Evolutionary conservation across 2,329 filamentous ascomycete species (phyloP), one percentile per base, ranked within the genome.

Genomic region (Paramyrothecium roridum): DNA sequence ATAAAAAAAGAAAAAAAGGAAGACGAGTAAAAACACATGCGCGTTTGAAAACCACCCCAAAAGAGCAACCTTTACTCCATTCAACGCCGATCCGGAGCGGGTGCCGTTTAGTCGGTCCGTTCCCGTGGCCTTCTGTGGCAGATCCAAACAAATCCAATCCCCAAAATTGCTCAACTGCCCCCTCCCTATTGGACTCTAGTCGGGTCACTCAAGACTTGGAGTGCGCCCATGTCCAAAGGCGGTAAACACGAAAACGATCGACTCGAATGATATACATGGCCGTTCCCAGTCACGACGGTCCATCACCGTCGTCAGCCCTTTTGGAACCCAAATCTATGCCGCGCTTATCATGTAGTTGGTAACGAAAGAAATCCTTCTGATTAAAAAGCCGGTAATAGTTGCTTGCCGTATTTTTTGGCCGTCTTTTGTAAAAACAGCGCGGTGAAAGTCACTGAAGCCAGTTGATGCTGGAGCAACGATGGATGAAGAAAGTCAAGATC

Each of bases 211-310:
- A 30, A 22, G 48, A 52, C 53, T 46, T 47, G 6, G 45, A 54
- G 48, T 45, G 52, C 47, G 21, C 33, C 33, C 52, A 37, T 40
- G 19, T 26, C 22, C 13, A 20, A 53, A 21, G 20, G 30, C 19
- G 19, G 21, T 40, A 48, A 20, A 40, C 49, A 6, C 57, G 58
- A 57, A 59, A 65, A 62, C 63, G 61, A 66, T 63, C 60, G 63
- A 62, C 60, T 63, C 56, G 62, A 67, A 67, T 64, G 61, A 61
- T 67, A 63, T 65, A 65, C 65, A 67, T 56, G 59, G 59, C 59
- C 60, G 55, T 60, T 59, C 53, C 51, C 23, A 37, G 37, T 43
- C 7, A 43, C 37, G 37, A 43, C n/a, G 37, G 37, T 43, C 55
- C 52, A 49, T 57, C 57, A 30, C 58, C 48, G 23, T 54, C 20